Evolutionary conservation across 108 stramenopile species (phyloP), one percentile per base, ranked within the genome.

Genomic region (Nitzschia sp.): DNA sequence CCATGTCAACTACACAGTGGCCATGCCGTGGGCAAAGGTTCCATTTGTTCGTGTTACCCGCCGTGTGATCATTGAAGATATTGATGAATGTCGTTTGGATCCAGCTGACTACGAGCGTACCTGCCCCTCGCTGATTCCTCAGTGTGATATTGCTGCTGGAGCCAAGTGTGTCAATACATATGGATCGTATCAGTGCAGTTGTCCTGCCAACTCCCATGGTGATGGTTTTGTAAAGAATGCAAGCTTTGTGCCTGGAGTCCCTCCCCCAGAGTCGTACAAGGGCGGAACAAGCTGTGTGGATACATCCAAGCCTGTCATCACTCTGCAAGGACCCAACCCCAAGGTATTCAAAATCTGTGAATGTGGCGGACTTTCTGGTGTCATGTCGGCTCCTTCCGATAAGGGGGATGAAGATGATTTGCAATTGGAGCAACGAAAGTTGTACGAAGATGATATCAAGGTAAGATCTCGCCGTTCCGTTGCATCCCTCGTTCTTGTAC

Each of bases 1-100:
- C 68, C 76, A 91, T 63, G 94, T 96, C 39, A 92, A 91, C 65
- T 96, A 96, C 83, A 94, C 94, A 7, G 85, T 96, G 51, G 89
- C 88, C 10, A 94, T 91, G 58, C 92, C 87, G 10, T 96, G 96
- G 96, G 92, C 94, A 1, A 69, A 67, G 15, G 86, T 84, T 2
- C 70, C 87, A 0, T 83, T 63, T 46, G 88, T 82, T 9, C 66
- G 67, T 22, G 75, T 86, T 10, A 90, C 82, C 1, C 84, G 91
- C 1, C 81, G 82, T 37, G 96, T 97, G 0, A 72, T 90, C 40
- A 91, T 97, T 70, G 91, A 91, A 24, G 92, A 97, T 63, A 86
- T 97, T 52, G 86, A 97, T 73, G 96, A 97, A 71, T 97, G 96
- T 71, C 44, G 65, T 12, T 14, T 84, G 22, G 73, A 83, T 43